Percentiles rank a stretch among this genome's conserved stretches.
These are phyloP conservation scores for Boeremia lycopersici DNA, from an alignment of 2,329 filamentous ascomycete species.

Conservation along the genomic window DNA sequence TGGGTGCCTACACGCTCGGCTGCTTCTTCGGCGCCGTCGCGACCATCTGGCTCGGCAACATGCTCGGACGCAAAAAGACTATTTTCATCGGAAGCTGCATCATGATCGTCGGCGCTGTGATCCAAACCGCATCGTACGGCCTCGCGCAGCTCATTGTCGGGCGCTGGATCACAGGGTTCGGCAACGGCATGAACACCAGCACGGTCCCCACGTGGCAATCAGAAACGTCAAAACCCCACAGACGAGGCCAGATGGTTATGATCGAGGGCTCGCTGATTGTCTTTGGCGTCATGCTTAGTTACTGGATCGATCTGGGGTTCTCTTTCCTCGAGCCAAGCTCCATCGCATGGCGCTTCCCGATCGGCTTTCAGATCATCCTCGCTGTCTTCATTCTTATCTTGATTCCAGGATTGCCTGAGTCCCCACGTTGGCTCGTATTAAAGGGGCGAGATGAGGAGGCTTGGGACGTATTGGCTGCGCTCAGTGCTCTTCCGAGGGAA, in stretches of 20 bases:
- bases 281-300: constrained; percentile 52
- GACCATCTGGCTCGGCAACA: constrained; percentile 60
- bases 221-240: constrained; percentile 54
- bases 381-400: constrained; percentile 61
- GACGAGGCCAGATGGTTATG: constrained; percentile 55
- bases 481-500: constrained; percentile 48
- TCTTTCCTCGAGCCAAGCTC: constrained; percentile 56
- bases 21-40: constrained; percentile 54
- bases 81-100: constrained; percentile 66
- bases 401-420: constrained; percentile 50
- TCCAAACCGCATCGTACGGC: constrained; percentile 60
- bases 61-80: constrained; percentile 61
- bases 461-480: constrained; percentile 42
- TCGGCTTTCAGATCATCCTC: constrained; percentile 62
- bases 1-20: constrained; percentile 48
- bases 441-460: constrained; percentile 57
- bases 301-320: constrained; percentile 52
- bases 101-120: constrained; percentile 64
- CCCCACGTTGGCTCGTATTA: constrained; percentile 59
- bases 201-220: constrained; percentile 56
- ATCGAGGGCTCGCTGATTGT: constrained; percentile 55
- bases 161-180: constrained; percentile 58
- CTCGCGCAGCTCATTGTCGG: constrained; percentile 55
- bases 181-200: constrained; percentile 45
- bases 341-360: constrained; percentile 57